Evolutionary conservation across 805 yeast species (phyloP), one percentile per base, ranked within the genome.

Genomic region (Torulaspora delbrueckii): DNA sequence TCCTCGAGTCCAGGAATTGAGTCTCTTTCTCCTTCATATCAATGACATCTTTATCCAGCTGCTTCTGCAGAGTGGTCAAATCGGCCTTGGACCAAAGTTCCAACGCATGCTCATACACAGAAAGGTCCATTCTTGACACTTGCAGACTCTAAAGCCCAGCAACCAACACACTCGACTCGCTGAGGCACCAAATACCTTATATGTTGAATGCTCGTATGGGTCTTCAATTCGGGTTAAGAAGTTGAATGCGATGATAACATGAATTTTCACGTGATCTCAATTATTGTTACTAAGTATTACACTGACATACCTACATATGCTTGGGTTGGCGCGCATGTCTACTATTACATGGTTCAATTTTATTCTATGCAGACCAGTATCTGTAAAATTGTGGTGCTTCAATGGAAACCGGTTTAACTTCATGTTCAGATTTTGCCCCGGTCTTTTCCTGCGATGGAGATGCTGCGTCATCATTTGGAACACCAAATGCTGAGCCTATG

Each of bases 41-140:
- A 33, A 82, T 57, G 1, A 90, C 95, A 55, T 84, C 84, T 35
- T 74, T 75, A 61, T 91, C 97, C 46, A 91, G 70, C 46, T 75
- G 74, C 53, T 73, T 75, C 62, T 91, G 98, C 18, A 93, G 65
- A 4, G 70, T 64, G 0, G 89, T 77, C 36, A 91, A 68, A 50
- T 83, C 85, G 37, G 88, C 79, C 36, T 81, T 81, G 1, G 83
- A 71, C 96, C 96, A 89, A 8, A 78, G 70, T 50, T 79, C 78
- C 47, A 86, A 65, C 0, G 95, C 93, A 57, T 73, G 67, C 8
- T 53, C 43, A 34, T 73, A 62, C 7, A 59, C 57, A 6, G 66
- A 56, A 12, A 58, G 50, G 42, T 62, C 60, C 66, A 62, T 62
- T 19, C 31, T 31, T 16, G 18, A 19, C 13, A 18, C 18, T 34